A percentile compares a stretch with the other conserved stretches of the same genome.
phyloP scores from a whole-genome alignment of 805 yeast genomes.

The Zygotorulaspora chibaensis region DNA sequence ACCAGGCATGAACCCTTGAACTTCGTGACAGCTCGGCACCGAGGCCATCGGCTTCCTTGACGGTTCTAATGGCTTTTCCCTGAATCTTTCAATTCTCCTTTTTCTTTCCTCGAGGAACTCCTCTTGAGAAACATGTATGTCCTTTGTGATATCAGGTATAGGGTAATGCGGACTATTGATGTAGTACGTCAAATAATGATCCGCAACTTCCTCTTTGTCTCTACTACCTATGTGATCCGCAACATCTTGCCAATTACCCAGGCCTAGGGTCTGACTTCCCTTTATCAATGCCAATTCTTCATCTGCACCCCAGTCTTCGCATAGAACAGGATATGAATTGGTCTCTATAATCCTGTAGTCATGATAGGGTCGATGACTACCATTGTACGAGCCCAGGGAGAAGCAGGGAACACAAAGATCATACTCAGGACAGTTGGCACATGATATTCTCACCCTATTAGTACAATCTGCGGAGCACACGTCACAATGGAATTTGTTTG shows the following conservation, averaged over 20 bases:
- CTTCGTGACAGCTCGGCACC: slow-evolving; percentile 92
- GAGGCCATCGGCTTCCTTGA: slow-evolving; percentile 87
- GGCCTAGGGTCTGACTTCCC: slow-evolving; percentile 85
- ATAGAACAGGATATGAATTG: slow-evolving; percentile 89
- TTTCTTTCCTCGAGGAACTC: slow-evolving; percentile 68
- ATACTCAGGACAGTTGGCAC: slow-evolving; percentile 90
- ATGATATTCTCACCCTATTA: slow-evolving; percentile 79
- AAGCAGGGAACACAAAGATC: slow-evolving; percentile 98
- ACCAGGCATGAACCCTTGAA: slow-evolving; percentile 99
- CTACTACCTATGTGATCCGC: slow-evolving; percentile 93
- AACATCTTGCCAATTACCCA: slow-evolving; percentile 98
- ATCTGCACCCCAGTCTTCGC: slow-evolving; percentile 95
- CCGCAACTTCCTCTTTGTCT: slow-evolving; percentile 83
- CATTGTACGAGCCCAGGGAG: slow-evolving; percentile 74
- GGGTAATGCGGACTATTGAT: slow-evolving; percentile 73
- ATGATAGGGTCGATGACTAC: slow-evolving; percentile 90
- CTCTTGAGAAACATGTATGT: slow-evolving; percentile 61
- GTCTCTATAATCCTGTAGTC: slow-evolving; percentile 90
- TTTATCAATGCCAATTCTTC: slow-evolving; percentile 86
- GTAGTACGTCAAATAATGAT: slow-evolving; percentile 73
- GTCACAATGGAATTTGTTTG: slow-evolving; percentile 80
- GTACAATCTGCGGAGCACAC: slow-evolving; percentile 96
- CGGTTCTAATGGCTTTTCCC: slow-evolving; percentile 74
- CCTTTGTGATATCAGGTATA: slow-evolving; percentile 76
- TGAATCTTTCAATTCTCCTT: slow-evolving; percentile 64